Conservation (phyloP, 179 eudicot species). For the Beta lomatogona region DNA sequence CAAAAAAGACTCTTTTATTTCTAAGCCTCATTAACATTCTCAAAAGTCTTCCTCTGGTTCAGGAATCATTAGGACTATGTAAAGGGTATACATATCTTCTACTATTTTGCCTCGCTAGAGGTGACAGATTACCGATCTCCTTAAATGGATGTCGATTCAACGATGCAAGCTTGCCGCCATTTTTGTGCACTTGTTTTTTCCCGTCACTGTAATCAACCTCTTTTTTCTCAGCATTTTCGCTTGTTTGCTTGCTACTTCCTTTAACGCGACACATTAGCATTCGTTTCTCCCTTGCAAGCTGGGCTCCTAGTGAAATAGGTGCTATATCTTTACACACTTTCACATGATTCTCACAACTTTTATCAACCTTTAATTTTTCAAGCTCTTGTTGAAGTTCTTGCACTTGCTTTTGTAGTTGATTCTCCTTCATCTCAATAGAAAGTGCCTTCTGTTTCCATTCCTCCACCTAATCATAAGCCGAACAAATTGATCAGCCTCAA, state of each 20-base stretch:
- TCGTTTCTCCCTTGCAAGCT: conserved; percentile 72
- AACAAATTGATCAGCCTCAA: neutral
- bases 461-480: conserved; percentile 48
- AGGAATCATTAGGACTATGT: conserved; percentile 32
- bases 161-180: conserved; percentile 22
- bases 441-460: conserved; percentile 74
- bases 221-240: conserved; percentile 27
- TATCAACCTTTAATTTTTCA: conserved; percentile 35
- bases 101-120: conserved; percentile 51
- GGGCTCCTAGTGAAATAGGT: conserved; percentile 55
- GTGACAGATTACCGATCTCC: conserved; percentile 67
- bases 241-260: conserved; percentile 37
- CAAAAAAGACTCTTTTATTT: neutral
- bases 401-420: conserved; percentile 50
- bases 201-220: conserved; percentile 28
- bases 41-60: neutral
- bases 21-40: conserved; percentile 14
- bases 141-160: conserved; percentile 53
- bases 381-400: conserved; percentile 44
- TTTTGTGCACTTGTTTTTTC: conserved; percentile 34
- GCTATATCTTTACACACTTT: conserved; percentile 23
- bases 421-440: conserved; percentile 51
- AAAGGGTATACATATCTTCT: conserved; percentile 48
- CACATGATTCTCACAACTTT: conserved; percentile 26
- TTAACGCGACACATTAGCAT: conserved; percentile 44